Evolutionary conservation across 2,329 filamentous ascomycete genomes (phyloP).

Genomic region (Zymoseptoria ardabiliae): DNA sequence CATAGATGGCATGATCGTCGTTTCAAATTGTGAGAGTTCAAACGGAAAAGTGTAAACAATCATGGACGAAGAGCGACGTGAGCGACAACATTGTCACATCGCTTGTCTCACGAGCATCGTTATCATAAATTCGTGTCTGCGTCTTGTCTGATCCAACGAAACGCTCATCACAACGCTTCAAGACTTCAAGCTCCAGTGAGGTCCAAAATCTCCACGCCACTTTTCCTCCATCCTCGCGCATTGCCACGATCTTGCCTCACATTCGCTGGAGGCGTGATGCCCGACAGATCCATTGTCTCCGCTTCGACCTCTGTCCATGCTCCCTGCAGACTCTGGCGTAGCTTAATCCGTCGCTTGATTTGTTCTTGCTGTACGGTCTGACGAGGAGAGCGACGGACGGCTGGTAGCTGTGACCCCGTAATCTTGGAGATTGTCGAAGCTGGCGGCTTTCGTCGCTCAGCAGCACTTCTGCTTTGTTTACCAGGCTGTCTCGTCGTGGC

Average conservation of each 20-base stretch:
- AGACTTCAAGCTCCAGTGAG: constrained; percentile 24
- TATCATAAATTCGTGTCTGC: too few relatives aligned
- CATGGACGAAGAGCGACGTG: neutral
- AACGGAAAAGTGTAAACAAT: neutral
- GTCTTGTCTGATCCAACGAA: neutral
- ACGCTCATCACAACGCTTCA: neutral
- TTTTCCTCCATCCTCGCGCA: constrained; percentile 23
- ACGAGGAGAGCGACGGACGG: constrained; percentile 7
- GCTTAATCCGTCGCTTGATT: constrained; percentile 21
- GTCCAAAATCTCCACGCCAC: constrained; percentile 31
- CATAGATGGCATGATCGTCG: neutral
- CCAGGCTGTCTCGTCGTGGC: neutral
- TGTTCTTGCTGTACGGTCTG: constrained; percentile 6
- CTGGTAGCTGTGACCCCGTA: neutral
- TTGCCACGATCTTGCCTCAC: constrained; percentile 10
- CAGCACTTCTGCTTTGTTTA: neutral
- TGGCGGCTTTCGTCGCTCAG: neutral
- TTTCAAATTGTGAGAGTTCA: too few relatives aligned
- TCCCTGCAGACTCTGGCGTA: constrained; percentile 28
- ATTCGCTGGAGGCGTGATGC: constrained; percentile 20
- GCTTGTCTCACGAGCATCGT: neutral
- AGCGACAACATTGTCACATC: neutral
- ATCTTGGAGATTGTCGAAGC: neutral
- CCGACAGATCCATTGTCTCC: constrained; percentile 24
- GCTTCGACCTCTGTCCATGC: constrained; percentile 28